Conservation (phyloP, 345 rosid genomes). For the Luvunga scandens region DNA sequence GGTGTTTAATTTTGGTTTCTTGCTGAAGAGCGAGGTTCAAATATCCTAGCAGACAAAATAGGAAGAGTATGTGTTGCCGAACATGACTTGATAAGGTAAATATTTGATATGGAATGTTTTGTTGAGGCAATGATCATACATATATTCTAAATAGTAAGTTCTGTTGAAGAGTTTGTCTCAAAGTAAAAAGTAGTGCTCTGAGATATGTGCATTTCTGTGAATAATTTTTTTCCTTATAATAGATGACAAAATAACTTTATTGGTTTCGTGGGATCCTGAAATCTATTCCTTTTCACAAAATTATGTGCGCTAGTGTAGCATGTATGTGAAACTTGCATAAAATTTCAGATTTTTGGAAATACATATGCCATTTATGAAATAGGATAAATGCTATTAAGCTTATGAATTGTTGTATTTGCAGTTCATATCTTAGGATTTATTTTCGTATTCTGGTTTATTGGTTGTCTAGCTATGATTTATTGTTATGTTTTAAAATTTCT, state of each 20-base stretch:
- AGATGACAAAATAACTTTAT: background rate
- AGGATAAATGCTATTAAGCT: background rate
- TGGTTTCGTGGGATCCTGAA: background rate
- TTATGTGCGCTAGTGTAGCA: no score
- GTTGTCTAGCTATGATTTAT: background rate
- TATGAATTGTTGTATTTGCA: background rate
- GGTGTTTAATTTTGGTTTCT: background rate
- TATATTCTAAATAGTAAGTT: background rate
- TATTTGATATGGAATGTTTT: constrained; percentile 14
- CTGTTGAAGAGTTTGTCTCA: background rate
- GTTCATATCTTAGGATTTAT: background rate
- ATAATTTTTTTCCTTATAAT: background rate
- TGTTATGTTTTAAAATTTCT: background rate
- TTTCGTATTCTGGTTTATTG: background rate
- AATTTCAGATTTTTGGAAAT: background rate
- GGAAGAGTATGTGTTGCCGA: background rate
- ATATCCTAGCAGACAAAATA: constrained; percentile 8
- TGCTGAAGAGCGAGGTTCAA: constrained; percentile 7
- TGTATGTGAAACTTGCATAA: background rate
- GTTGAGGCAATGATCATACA: background rate
- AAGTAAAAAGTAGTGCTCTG: background rate
- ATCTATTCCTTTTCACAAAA: background rate
- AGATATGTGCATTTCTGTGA: constrained; percentile 3
- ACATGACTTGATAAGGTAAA: constrained; percentile 28
- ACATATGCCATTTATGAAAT: background rate